These are phyloP conservation scores for Hericium rajendrae DNA, from an alignment of 768 basidiomycete species.

Conservation along the genomic window DNA sequence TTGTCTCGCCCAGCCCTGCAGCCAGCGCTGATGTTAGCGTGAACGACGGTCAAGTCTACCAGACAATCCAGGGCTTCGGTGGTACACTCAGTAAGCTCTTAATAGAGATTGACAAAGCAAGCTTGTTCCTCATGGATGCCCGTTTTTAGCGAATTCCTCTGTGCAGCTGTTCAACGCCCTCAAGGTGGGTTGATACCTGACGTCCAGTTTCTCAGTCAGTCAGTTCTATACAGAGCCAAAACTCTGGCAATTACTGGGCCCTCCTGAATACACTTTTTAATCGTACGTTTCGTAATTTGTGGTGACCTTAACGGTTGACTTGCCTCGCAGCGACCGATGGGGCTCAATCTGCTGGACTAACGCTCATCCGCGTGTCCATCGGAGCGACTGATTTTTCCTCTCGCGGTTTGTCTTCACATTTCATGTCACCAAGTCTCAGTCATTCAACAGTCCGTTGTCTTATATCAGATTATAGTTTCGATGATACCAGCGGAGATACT, in stretches of 20 bases:
- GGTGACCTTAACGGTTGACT: background rate
- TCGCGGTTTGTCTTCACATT: conserved; percentile 25
- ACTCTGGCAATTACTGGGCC: conserved; percentile 47
- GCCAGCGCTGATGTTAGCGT: conserved; percentile 57
- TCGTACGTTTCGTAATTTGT: conserved; percentile 16
- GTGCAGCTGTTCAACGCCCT: conserved; percentile 50
- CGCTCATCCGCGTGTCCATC: conserved; percentile 59
- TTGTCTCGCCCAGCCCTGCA: conserved; percentile 43
- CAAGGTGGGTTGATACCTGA: conserved; percentile 39
- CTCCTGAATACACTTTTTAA: conserved; percentile 53
- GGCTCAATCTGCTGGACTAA: conserved; percentile 53
- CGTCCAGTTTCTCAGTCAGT: conserved; percentile 15
- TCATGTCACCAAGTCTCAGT: background rate
- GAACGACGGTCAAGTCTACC: conserved; percentile 44
- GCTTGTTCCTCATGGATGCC: conserved; percentile 3
- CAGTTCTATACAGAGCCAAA: conserved; percentile 16
- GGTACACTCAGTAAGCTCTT: conserved; percentile 45
- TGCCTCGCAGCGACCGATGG: conserved; percentile 39
- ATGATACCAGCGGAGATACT: conserved; percentile 53
- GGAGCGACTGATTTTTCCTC: conserved; percentile 71
- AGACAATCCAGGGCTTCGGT: conserved; percentile 60
- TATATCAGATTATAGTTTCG: conserved; percentile 47
- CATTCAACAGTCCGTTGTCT: conserved; percentile 10
- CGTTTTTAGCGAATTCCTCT: conserved; percentile 55
- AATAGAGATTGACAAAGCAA: background rate